Conservation (phyloP, 768 basidiomycete genomes). For the Hirschioporus abietinus region DNA sequence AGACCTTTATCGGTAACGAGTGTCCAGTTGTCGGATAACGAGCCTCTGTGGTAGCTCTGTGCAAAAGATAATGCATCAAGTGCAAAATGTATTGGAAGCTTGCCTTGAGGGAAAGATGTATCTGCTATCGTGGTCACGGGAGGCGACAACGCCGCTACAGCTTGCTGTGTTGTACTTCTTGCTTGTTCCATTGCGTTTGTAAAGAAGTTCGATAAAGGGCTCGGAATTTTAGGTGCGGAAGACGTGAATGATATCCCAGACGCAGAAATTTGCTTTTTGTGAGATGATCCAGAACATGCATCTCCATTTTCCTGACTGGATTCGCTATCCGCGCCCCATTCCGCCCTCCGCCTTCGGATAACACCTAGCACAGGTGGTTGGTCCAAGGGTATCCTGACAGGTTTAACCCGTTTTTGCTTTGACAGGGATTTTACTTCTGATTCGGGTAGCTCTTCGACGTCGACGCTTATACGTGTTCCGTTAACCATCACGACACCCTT, state of each 20-base stretch:
- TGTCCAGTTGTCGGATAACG: slow-evolving; percentile 62
- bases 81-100: slow-evolving; percentile 73
- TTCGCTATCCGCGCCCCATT: slow-evolving; percentile 60
- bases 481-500: slow-evolving; percentile 86
- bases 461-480: slow-evolving; percentile 77
- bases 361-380: slow-evolving; percentile 80
- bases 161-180: slow-evolving; percentile 65
- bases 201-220: slow-evolving; percentile 67
- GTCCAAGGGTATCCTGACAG: slow-evolving; percentile 83
- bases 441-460: slow-evolving; percentile 85
- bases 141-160: slow-evolving; percentile 74
- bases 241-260: slow-evolving; percentile 35
- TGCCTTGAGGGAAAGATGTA: slow-evolving; percentile 41
- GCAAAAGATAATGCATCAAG: slow-evolving; percentile 80
- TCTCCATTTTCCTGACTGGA: slow-evolving; percentile 16
- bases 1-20: slow-evolving; percentile 72
- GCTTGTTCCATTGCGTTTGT: slow-evolving; percentile 73
- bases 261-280: slow-evolving; percentile 2
- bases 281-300: neutral
- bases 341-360: slow-evolving; percentile 62
- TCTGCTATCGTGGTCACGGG: slow-evolving; percentile 34
- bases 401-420: slow-evolving; percentile 84
- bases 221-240: slow-evolving; percentile 60
- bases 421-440: slow-evolving; percentile 77
- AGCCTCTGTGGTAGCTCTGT: slow-evolving; percentile 60